Evolutionary conservation across 495 filamentous ascomycete genomes (phyloP), one percentile per base, ranked within the genome.

Genomic region (Rostrohypoxylon terebratum): DNA sequence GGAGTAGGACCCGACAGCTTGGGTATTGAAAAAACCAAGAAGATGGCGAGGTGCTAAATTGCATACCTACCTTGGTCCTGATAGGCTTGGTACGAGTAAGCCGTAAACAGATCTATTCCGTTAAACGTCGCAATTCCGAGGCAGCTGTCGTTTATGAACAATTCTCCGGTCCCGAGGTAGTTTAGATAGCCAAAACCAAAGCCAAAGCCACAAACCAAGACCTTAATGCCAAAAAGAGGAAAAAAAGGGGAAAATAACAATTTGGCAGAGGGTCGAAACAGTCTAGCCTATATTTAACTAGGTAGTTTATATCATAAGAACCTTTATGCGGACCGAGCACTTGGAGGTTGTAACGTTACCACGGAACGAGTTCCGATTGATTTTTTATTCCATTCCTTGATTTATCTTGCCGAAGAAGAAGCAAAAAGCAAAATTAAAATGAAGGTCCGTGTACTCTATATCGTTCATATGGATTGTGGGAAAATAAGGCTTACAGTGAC

Each of bases 11-110:
- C 57, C 57, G 57, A 44, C 38, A 45, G 57, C 21, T 45, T 45
- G 57, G 57, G 57, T 44, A 59, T 34, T 55, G 28, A 18, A 38
- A 53, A 36, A 55, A 55, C 51, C 51, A 55, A 55, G 31, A 36
- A 11, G 14, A 53, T 53, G 48, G 42, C 42, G 42, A 45, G 42
- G 42, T 20, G n/a, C 42, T 13, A 13, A 53, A 31, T 28, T 31
- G 7, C 48, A 53, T 28, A n/a, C 10, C 23, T 53, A 25, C 47
- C 38, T 42, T 42, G 16, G 42, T 45, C 42, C 18, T 45, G 16
- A 5, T 45, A 45, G 16, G 16, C 42, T 20, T 45, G 42, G 16
- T 45, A 45, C 42, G 16, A 20, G 42, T 31, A 28, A n/a, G 48
- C 48, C 11, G 13, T 53, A 31, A 53, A 53, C 42, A 31, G 3